Evolutionary conservation across 2,329 filamentous ascomycete genomes (phyloP).

Genomic region (Claviceps arundinis): DNA sequence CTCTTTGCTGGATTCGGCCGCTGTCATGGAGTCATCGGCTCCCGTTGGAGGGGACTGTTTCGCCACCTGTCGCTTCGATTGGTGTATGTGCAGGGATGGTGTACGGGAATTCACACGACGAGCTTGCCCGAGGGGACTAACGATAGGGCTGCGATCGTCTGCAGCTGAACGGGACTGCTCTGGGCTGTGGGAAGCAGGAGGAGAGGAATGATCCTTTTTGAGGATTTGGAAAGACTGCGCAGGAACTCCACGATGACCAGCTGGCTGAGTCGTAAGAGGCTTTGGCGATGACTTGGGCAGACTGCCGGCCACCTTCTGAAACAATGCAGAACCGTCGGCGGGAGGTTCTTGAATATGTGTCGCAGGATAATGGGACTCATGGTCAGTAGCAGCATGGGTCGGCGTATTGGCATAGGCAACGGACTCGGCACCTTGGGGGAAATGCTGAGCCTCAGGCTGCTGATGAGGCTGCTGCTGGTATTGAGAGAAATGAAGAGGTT

Average conservation of each 20-base stretch:
- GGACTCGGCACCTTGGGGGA: slow-evolving; percentile 12
- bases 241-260: slow-evolving; percentile 12
- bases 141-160: slow-evolving; percentile 29
- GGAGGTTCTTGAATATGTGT: slow-evolving; percentile 21
- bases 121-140: slow-evolving; percentile 30
- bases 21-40: slow-evolving; percentile 15
- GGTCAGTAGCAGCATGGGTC: slow-evolving; percentile 12
- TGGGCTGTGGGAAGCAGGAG: slow-evolving; percentile 22
- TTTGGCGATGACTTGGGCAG: slow-evolving; percentile 27
- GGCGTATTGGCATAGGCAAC: slow-evolving; percentile 15
- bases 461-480: slow-evolving; percentile 17
- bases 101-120: slow-evolving; percentile 24
- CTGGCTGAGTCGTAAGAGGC: slow-evolving; percentile 23
- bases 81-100: slow-evolving; percentile 18
- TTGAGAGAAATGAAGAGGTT: slow-evolving; percentile 16
- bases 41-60: slow-evolving; percentile 18
- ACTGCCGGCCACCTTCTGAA: slow-evolving; percentile 25
- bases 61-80: slow-evolving; percentile 11
- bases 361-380: slow-evolving; percentile 7
- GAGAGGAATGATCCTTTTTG: slow-evolving; percentile 33
- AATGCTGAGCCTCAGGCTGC: slow-evolving; percentile 10
- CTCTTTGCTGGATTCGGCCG: slow-evolving; percentile 47
- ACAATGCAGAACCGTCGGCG: slow-evolving; percentile 22
- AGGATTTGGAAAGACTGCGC: slow-evolving; percentile 33
- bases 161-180: slow-evolving; percentile 27